Evolutionary conservation across 495 filamentous ascomycete species (phyloP).

Genomic region (Penicillium pancosmium): DNA sequence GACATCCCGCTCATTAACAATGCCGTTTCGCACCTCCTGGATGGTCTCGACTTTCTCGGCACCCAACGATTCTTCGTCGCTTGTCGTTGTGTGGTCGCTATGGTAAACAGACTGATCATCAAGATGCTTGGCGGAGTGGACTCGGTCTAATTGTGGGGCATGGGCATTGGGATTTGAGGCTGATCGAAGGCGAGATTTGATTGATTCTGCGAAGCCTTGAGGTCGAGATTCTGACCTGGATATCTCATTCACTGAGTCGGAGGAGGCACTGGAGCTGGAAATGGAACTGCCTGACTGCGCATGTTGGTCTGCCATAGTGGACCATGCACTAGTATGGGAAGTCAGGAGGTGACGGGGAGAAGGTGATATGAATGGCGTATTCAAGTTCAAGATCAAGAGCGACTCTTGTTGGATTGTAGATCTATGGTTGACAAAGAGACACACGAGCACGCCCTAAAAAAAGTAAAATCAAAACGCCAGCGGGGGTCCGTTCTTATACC

Average conservation of each 20-base stretch:
- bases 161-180: conserved; percentile 10
- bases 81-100: conserved; percentile 22
- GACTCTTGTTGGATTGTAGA: background rate
- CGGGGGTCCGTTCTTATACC: conserved; percentile 9
- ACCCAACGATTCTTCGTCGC: conserved; percentile 12
- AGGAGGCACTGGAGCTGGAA: conserved; percentile 14
- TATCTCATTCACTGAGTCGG: conserved; percentile 11
- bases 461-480: background rate
- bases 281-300: conserved; percentile 59
- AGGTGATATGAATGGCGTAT: background rate
- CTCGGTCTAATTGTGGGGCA: conserved; percentile 20
- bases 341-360: background rate
- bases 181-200: conserved; percentile 21
- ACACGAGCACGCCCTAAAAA: background rate
- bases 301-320: conserved; percentile 12
- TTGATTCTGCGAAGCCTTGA: conserved; percentile 6
- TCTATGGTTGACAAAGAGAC: background rate
- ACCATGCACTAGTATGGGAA: background rate
- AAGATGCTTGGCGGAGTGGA: conserved; percentile 38
- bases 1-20: conserved; percentile 35
- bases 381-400: background rate
- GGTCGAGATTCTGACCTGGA: conserved; percentile 10
- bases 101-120: conserved; percentile 45
- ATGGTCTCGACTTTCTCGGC: conserved; percentile 17
- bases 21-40: conserved; percentile 30